These are phyloP conservation scores for Catenaria anguillulae DNA, from an alignment of 371 early-diverging fungal species.

Conservation along the genomic window DNA sequence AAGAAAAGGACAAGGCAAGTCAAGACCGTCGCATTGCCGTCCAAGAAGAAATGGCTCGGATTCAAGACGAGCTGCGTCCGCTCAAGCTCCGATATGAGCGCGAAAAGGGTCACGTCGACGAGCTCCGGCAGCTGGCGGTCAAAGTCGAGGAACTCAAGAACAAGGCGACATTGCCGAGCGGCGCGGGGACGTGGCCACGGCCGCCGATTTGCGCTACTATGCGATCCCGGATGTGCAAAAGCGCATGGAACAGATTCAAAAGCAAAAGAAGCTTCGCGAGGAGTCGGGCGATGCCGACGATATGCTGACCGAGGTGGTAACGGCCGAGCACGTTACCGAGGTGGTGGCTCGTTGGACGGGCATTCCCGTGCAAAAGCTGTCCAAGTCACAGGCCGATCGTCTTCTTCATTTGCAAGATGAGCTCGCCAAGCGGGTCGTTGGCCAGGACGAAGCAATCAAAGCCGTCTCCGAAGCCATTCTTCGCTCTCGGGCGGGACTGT, in stretches of 20 bases:
- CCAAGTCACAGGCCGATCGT: conserved; percentile 51
- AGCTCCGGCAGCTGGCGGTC: conserved; percentile 66
- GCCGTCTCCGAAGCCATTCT: conserved; percentile 56
- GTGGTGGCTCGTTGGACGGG: conserved; percentile 65
- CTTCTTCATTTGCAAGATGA: conserved; percentile 42
- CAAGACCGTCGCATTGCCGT: conserved; percentile 60
- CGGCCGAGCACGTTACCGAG: conserved; percentile 49
- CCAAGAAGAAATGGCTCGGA: conserved; percentile 60
- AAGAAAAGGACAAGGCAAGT: conserved; percentile 70
- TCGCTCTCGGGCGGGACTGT: conserved; percentile 53
- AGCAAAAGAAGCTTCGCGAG: conserved; percentile 15
- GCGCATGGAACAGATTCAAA: conserved; percentile 29
- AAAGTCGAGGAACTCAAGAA: conserved; percentile 72
- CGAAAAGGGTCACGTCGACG: conserved; percentile 68
- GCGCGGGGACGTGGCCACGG: conserved; percentile 33
- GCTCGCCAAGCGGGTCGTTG: conserved; percentile 51
- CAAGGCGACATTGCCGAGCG: conserved; percentile 76
- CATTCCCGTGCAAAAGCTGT: conserved; percentile 58
- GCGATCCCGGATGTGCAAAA: conserved; percentile 56
- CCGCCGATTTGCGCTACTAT: conserved; percentile 50
- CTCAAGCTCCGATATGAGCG: conserved; percentile 68
- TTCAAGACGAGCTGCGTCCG: conserved; percentile 74
- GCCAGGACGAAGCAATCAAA: conserved; percentile 61
- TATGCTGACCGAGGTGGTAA: conserved; percentile 34
- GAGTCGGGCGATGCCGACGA: conserved; percentile 15